Evolutionary conservation across 352 stramenopile species (phyloP).

Genomic region (Halophytophthora polymorphica): DNA sequence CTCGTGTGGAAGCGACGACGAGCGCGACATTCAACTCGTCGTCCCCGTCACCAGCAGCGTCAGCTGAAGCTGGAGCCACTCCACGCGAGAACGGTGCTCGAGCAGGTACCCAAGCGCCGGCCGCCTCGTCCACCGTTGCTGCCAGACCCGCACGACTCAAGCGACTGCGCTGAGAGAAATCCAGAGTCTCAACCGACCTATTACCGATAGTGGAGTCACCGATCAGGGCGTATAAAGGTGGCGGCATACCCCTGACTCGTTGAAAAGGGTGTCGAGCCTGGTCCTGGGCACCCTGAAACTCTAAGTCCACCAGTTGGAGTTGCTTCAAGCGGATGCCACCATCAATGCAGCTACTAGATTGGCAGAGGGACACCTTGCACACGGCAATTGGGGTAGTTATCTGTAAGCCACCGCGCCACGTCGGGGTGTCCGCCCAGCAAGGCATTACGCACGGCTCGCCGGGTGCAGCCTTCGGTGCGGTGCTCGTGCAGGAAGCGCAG

Average conservation of each 20-base stretch:
- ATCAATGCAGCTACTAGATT: too few species aligned
- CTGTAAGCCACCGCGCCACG: slow-evolving; percentile 35
- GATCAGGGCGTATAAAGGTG: too few species aligned
- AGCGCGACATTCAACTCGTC: slow-evolving; percentile 4
- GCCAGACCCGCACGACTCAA: slow-evolving; percentile 31
- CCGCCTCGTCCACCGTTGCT: slow-evolving; percentile 16
- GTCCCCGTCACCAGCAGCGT: not conserved
- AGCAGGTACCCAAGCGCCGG: slow-evolving; percentile 5
- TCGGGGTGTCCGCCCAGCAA: slow-evolving; percentile 33
- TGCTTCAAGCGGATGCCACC: too few species aligned
- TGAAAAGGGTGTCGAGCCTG: too few species aligned
- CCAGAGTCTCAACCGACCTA: too few species aligned
- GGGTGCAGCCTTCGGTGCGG: slow-evolving; percentile 25
- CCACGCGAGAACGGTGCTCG: not conserved
- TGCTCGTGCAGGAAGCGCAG: slow-evolving; percentile 32
- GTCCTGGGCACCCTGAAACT: too few species aligned
- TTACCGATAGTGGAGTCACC: too few species aligned
- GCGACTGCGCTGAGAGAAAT: slow-evolving; percentile 18
- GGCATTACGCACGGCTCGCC: slow-evolving; percentile 29
- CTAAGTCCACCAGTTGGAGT: too few species aligned
- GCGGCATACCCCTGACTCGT: too few species aligned
- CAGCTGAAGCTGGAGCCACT: slow-evolving; percentile 5
- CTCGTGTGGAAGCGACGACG: slow-evolving; percentile 6
- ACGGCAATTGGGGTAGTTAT: slow-evolving; percentile 25
- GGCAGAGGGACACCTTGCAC: not conserved